These are phyloP conservation scores for Lactarius trivialis DNA, from an alignment of 768 basidiomycete species.

Conservation along the genomic window DNA sequence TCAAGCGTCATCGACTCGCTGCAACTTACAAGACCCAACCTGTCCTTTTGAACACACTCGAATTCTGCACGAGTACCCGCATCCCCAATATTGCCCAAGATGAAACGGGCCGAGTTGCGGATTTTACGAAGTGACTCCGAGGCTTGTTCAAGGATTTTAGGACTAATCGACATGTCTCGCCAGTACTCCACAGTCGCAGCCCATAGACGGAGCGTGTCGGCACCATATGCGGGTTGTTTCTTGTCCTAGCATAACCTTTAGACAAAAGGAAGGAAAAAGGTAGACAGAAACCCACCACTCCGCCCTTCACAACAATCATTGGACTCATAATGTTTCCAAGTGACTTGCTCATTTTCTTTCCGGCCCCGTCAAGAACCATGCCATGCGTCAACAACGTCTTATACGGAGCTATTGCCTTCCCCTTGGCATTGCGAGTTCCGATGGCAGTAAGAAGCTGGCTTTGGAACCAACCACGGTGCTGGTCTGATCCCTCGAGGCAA, in stretches of 20 bases:
- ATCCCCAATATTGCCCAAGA: conserved; percentile 70
- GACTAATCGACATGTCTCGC: conserved; percentile 81
- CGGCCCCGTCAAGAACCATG: conserved; percentile 87
- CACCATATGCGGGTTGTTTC: conserved; percentile 73
- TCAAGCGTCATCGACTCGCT: background rate
- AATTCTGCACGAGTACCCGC: conserved; percentile 23
- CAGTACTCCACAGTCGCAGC: conserved; percentile 86
- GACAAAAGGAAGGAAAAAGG: background rate
- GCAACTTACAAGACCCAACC: conserved; percentile 58
- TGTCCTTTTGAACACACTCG: conserved; percentile 36
- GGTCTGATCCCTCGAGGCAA: conserved; percentile 92
- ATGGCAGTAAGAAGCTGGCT: conserved; percentile 84
- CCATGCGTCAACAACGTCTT: conserved; percentile 86
- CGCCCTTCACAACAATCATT: conserved; percentile 70
- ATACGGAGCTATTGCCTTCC: conserved; percentile 48
- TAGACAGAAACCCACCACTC: conserved; percentile 43
- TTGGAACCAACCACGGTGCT: conserved; percentile 99
- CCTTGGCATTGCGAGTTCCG: conserved; percentile 36
- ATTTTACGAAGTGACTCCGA: conserved; percentile 76
- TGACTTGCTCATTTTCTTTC: conserved; percentile 98
- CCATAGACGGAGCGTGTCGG: conserved; percentile 87
- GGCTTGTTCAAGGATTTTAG: conserved; percentile 65
- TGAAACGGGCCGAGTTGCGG: conserved; percentile 79
- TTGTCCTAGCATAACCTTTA: conserved; percentile 41
- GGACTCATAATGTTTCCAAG: conserved; percentile 89